Evolutionary conservation across 2,329 filamentous ascomycete genomes (phyloP).

Genomic region (Rhinocladiella similis): DNA sequence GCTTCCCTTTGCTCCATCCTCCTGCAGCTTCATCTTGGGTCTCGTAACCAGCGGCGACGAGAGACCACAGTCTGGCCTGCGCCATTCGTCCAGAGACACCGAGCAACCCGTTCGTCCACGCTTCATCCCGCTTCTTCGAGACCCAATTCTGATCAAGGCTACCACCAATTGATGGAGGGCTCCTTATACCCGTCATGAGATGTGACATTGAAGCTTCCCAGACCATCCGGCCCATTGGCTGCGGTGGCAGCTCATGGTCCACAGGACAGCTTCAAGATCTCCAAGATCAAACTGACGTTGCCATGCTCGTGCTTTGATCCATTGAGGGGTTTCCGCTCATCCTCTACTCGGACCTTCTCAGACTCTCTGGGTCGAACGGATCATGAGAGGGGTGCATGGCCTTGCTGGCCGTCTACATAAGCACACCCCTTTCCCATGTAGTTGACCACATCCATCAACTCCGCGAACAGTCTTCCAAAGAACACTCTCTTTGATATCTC

Average conservation of each 20-base stretch:
- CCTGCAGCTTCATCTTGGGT: slow-evolving; percentile 4
- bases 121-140: neutral
- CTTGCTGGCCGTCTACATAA: slow-evolving; percentile 19
- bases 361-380: neutral
- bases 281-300: neutral
- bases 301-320: neutral
- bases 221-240: slow-evolving; percentile 11
- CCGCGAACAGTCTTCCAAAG: neutral
- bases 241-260: slow-evolving; percentile 4
- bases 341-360: slow-evolving; percentile 6
- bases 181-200: slow-evolving; percentile 28
- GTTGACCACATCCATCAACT: neutral
- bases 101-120: slow-evolving; percentile 18
- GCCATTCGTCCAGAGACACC: too few species aligned
- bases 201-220: slow-evolving; percentile 7
- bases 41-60: neutral
- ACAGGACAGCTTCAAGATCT: slow-evolving; percentile 16
- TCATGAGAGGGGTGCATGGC: slow-evolving; percentile 18
- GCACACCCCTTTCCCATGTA: neutral
- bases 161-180: slow-evolving; percentile 12
- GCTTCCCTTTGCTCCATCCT: slow-evolving; percentile 14
- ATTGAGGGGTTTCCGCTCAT: slow-evolving; percentile 28
- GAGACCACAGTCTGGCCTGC: neutral
- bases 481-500: neutral
- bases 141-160: neutral